These are phyloP conservation scores for Aureobasidium sp. DNA, from an alignment of 2,329 filamentous ascomycete genomes.

Conservation along the genomic window DNA sequence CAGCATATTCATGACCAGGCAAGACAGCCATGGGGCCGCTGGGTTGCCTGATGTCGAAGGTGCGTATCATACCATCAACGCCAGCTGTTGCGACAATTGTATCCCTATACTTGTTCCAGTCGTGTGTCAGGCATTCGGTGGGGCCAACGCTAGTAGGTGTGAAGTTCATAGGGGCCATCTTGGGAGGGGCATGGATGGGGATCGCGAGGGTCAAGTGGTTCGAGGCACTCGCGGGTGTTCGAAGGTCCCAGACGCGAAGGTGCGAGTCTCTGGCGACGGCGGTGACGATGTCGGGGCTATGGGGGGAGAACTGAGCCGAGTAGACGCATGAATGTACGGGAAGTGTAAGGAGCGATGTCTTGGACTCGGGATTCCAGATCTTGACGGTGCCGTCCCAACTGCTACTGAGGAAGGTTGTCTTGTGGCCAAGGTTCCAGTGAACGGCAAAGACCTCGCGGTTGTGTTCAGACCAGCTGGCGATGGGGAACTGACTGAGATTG, in stretches of 20 bases:
- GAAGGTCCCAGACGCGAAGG: slow-evolving; percentile 82
- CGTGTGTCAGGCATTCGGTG: slow-evolving; percentile 81
- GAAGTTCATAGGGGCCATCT: slow-evolving; percentile 38
- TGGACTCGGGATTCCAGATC: slow-evolving; percentile 78
- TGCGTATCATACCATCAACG: slow-evolving; percentile 78
- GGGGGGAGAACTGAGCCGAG: slow-evolving; percentile 81
- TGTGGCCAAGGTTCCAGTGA: slow-evolving; percentile 83
- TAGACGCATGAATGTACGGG: slow-evolving; percentile 93
- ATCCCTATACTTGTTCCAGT: slow-evolving; percentile 97
- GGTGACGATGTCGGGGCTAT: slow-evolving; percentile 76
- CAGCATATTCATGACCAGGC: slow-evolving; percentile 82
- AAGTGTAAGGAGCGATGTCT: slow-evolving; percentile 66
- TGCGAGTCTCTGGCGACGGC: slow-evolving; percentile 85
- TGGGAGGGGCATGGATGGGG: slow-evolving; percentile 66
- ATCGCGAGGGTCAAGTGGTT: slow-evolving; percentile 81
- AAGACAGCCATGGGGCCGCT: slow-evolving; percentile 66
- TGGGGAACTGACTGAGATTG: slow-evolving; percentile 69
- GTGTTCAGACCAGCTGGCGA: slow-evolving; percentile 90
- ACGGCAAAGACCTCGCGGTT: slow-evolving; percentile 88
- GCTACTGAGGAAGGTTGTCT: slow-evolving; percentile 81
- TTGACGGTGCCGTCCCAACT: slow-evolving; percentile 97
- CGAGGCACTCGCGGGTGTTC: slow-evolving; percentile 73
- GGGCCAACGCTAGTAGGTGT: slow-evolving; percentile 45
- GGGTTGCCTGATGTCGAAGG: slow-evolving; percentile 80
- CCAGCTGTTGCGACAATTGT: slow-evolving; percentile 79